These are phyloP conservation scores for Exophiala alcalophila DNA, from an alignment of 2,329 filamentous ascomycete species.

Conservation along the genomic window DNA sequence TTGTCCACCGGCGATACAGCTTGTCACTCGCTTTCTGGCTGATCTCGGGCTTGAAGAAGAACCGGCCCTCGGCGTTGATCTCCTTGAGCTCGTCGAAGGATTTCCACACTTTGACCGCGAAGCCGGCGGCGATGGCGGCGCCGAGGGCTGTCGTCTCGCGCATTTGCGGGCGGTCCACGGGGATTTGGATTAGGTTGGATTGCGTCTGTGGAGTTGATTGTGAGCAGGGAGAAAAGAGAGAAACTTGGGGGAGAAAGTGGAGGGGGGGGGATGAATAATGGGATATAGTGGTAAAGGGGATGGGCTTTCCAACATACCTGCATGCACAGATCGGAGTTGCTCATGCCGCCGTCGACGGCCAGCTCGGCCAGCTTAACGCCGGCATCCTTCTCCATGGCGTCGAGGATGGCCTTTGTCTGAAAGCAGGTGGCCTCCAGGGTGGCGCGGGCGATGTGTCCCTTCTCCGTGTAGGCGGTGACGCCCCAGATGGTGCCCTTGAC, in stretches of 20 bases:
- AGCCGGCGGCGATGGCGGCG: constrained; percentile 81
- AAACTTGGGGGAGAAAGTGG: neutral
- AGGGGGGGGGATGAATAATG: neutral
- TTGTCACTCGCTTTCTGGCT: constrained; percentile 55
- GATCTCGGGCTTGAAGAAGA: constrained; percentile 67
- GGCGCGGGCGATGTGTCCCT: constrained; percentile 74
- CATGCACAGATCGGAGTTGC: constrained; percentile 76
- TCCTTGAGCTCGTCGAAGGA: constrained; percentile 69
- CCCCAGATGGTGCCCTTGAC: constrained; percentile 76
- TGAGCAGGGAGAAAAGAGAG: neutral
- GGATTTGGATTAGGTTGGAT: constrained; percentile 79
- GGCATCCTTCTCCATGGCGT: constrained; percentile 77
- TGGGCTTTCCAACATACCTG: constrained; percentile 46
- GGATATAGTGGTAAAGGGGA: neutral
- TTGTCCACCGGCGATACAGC: constrained; percentile 70
- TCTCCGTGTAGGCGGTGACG: constrained; percentile 71
- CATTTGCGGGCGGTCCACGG: constrained; percentile 77
- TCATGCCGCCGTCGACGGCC: constrained; percentile 77
- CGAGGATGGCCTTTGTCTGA: constrained; percentile 77
- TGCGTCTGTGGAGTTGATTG: constrained; percentile 50
- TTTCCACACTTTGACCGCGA: constrained; percentile 76
- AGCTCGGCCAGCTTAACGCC: constrained; percentile 67
- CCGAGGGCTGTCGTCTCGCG: constrained; percentile 86
- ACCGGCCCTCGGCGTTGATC: constrained; percentile 68
- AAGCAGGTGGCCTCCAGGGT: constrained; percentile 81